Evolutionary conservation across 345 rosid species (phyloP), one percentile per base, ranked within the genome.

Genomic region (Noccaea bulbosa): DNA sequence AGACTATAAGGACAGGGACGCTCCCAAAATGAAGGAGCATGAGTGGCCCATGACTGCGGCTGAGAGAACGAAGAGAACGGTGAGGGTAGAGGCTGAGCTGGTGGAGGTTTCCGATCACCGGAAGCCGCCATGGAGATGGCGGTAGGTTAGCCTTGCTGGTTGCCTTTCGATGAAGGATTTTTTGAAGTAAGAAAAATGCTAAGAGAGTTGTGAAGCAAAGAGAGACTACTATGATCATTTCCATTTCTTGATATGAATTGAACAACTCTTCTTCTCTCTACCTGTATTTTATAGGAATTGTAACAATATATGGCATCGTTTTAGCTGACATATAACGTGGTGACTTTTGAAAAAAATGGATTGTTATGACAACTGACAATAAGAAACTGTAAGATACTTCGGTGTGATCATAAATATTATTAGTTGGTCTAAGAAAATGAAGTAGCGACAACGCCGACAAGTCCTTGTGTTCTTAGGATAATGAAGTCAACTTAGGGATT

Each of bases 21-120:
- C 57, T 53, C 8, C 95, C 86, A 0, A 86, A 58, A 47, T 68
- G 82, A 27, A 88, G 76, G 4, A 83, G 68, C 89, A 83, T 86
- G 32, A 86, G 61, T 11, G 87, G 84, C 11, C 93, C 93, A 30
- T 73, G 16, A 15, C 30, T 63, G 35, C 62, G 68, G 24, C 89
- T 69, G 6, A 87, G 22, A 41, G 68, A 11, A 7, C 37, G 51
- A 2, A 87, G 80, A 6, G 83, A 70, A 11, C 79, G 77, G 55
- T 85, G 92, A 9, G 47, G 47, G 47, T n/a, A n/a, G 17, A n/a
- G 7, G 47, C 47, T 44, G 3, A 44, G 47, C 47, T 44, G 47
- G 47, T 44, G 47, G 47, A 44, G 17, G 17, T 44, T 44, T n/a
- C 47, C 47, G 15, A 44, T n/a, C 47, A 44, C 47, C 8, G 47